phyloP scores from a whole-genome alignment of 495 filamentous ascomycete species.

The Podospora fimiseda region DNA sequence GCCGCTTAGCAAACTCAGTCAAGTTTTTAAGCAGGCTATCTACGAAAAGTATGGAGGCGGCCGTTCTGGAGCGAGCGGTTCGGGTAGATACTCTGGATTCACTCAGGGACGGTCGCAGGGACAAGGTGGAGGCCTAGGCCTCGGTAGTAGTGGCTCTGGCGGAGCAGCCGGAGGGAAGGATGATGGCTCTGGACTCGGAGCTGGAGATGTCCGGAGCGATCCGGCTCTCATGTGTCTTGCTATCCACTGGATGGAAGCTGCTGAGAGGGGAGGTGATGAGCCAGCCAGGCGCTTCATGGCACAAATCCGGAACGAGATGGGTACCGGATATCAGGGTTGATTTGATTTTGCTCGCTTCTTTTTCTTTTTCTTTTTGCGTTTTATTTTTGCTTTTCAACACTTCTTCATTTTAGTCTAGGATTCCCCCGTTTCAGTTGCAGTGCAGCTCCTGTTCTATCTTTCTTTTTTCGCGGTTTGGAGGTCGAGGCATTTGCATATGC shows the following conservation, averaged over 20 bases:
- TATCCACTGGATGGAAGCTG: conserved; percentile 97
- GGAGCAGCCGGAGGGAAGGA: conserved; percentile 19
- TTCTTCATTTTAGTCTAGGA: background rate
- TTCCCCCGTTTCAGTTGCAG: conserved; percentile 6
- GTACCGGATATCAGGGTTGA: conserved; percentile 20
- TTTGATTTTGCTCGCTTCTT: background rate
- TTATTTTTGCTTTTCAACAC: background rate
- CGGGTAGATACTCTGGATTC: conserved; percentile 21
- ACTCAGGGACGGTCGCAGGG: conserved; percentile 14
- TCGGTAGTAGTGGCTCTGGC: conserved; percentile 10
- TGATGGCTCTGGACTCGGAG: background rate
- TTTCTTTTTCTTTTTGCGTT: background rate
- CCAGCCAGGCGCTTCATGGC: conserved; percentile 79
- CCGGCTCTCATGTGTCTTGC: conserved; percentile 92
- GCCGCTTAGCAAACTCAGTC: conserved; percentile 75
- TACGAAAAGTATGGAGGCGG: conserved; percentile 61
- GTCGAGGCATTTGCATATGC: conserved; percentile 2
- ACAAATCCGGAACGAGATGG: conserved; percentile 51
- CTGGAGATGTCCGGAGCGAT: conserved; percentile 59
- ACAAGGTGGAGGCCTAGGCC: conserved; percentile 5
- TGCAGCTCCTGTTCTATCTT: conserved; percentile 4
- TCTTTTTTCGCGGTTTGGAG: background rate
- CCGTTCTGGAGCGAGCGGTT: conserved; percentile 16
- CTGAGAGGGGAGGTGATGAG: conserved; percentile 77
- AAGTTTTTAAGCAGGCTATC: conserved; percentile 86